A percentile compares a stretch with the other conserved stretches of the same genome.
Evolutionary conservation across 106 monocot species (phyloP).

Genomic region (Iris macrosiphon): DNA sequence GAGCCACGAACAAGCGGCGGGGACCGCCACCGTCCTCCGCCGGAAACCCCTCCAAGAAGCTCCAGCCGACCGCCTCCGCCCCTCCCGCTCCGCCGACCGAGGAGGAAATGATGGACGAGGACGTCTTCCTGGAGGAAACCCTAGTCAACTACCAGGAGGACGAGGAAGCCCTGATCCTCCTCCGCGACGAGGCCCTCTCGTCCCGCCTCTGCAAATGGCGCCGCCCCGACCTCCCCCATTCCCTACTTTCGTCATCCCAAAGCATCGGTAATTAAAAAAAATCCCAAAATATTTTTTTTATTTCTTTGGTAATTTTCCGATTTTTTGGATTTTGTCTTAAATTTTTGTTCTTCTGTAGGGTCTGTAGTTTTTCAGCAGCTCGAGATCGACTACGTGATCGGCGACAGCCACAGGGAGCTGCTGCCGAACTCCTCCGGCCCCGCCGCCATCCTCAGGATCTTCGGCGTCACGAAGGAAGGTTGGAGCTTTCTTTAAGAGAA

Average conservation of each 20-base stretch:
- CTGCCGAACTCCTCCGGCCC: slow-evolving; percentile 67
- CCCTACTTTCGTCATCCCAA: slow-evolving; percentile 31
- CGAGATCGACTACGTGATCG: slow-evolving; percentile 95
- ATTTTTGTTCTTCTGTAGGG: slow-evolving; percentile 7
- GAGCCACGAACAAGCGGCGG: slow-evolving; percentile 30
- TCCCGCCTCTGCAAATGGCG: slow-evolving; percentile 77
- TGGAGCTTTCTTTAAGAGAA: slow-evolving; percentile 2
- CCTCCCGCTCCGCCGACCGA: slow-evolving; percentile 39
- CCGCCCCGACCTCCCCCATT: slow-evolving; percentile 55
- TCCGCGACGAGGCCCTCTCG: slow-evolving; percentile 60
- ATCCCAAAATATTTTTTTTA: background rate
- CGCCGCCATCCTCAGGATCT: slow-evolving; percentile 87
- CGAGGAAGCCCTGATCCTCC: slow-evolving; percentile 65
- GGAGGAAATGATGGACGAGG: slow-evolving; percentile 98
- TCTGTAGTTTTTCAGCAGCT: slow-evolving; percentile 97
- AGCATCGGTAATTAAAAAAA: slow-evolving; percentile 36
- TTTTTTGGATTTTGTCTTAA: background rate
- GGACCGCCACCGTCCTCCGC: slow-evolving; percentile 19
- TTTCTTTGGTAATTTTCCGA: no score
- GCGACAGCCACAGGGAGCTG: slow-evolving; percentile 66
- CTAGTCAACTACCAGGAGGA: slow-evolving; percentile 62
- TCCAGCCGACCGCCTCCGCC: slow-evolving; percentile 18
- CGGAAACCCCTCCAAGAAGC: slow-evolving; percentile 42
- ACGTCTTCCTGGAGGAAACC: slow-evolving; percentile 86
- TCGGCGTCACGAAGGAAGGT: slow-evolving; percentile 97